phyloP scores from a whole-genome alignment of 352 stramenopile genomes.

The Globisporangium polare region DNA sequence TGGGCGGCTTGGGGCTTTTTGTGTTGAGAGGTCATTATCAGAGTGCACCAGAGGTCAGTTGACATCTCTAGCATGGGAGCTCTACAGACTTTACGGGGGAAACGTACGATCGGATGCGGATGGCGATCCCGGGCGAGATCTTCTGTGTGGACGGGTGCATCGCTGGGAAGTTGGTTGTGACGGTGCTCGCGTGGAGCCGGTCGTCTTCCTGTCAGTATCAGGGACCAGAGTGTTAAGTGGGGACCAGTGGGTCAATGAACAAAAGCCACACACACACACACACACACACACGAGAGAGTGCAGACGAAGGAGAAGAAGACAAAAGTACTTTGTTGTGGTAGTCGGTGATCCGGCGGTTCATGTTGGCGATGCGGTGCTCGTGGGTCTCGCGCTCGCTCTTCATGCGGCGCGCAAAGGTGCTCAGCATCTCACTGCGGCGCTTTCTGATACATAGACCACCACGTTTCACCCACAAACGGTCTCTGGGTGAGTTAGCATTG shows the following conservation, averaged over 20 bases:
- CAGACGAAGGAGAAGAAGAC: neutral
- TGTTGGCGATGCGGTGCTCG: conserved; percentile 63
- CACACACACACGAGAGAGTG: neutral
- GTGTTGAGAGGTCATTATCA: neutral
- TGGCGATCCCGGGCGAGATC: conserved; percentile 52
- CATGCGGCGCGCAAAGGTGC: conserved; percentile 54
- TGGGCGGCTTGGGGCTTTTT: conserved; percentile 50
- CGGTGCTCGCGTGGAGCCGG: conserved; percentile 55
- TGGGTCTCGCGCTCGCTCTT: conserved; percentile 53
- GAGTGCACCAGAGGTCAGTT: neutral
- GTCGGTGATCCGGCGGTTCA: conserved; percentile 79
- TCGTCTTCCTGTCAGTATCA: conserved; percentile 40
- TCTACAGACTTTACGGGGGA: neutral
- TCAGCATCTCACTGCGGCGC: conserved; percentile 44
- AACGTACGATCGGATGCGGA: conserved; percentile 68
- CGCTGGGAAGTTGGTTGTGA: conserved; percentile 71
- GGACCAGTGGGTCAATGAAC: neutral
- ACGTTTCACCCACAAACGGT: neutral
- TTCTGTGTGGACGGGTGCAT: conserved; percentile 77
- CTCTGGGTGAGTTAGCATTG: neutral
- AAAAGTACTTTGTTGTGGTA: conserved; percentile 62
- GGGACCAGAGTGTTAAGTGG: neutral
- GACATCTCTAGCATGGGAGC: neutral
- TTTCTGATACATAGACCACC: conserved; percentile 21
- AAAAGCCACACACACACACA: neutral